These are phyloP conservation scores for Tetragonia tetragonoides DNA, from an alignment of 148 eudicot genomes.

Conservation along the genomic window DNA sequence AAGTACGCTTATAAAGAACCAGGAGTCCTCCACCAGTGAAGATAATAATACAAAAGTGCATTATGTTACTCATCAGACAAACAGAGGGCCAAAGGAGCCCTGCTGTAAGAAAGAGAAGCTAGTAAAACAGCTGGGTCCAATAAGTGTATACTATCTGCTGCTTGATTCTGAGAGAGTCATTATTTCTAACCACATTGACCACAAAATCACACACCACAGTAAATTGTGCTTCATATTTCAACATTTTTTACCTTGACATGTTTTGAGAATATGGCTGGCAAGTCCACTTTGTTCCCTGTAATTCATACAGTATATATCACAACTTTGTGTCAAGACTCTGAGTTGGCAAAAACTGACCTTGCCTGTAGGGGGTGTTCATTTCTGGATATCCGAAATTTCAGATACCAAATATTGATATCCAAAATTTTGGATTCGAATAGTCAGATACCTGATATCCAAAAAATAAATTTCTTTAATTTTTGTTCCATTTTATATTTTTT, in stretches of 20 bases:
- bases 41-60: neutral
- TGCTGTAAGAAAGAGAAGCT: neutral
- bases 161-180: neutral
- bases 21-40: neutral
- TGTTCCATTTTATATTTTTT: too few relatives aligned
- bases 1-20: neutral
- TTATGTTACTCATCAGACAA: neutral
- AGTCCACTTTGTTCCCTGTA: neutral
- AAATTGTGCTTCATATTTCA: neutral
- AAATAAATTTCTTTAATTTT: too few relatives aligned
- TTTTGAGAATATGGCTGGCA: neutral
- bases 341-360: too few relatives aligned
- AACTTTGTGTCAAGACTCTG: too few relatives aligned
- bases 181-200: neutral
- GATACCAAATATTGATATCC: too few relatives aligned
- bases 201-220: neutral
- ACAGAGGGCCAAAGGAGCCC: neutral
- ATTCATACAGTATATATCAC: neutral
- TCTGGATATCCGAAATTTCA: too few relatives aligned
- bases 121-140: neutral
- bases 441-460: too few relatives aligned
- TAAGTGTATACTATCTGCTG: neutral
- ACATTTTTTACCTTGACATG: neutral
- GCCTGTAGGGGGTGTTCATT: too few relatives aligned
- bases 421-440: too few relatives aligned